Conservation (phyloP, 768 basidiomycete species). For the Amanita fuliginea region DNA sequence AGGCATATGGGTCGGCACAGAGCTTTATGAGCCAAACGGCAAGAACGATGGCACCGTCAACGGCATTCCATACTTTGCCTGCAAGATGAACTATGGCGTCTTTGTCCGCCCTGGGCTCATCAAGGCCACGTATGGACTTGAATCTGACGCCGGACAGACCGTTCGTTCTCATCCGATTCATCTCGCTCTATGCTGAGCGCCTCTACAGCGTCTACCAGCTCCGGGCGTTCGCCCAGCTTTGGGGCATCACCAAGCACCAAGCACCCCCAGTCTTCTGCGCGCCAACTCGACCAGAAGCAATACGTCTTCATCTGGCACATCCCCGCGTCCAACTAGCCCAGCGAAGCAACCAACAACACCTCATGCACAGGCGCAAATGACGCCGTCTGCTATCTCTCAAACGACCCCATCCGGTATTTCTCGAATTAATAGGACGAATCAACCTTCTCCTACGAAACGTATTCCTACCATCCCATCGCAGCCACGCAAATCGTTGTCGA, state of each 20-base stretch:
- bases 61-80: slow-evolving; percentile 73
- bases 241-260: slow-evolving; percentile 56
- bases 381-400: slow-evolving; percentile 11
- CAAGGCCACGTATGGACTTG: slow-evolving; percentile 42
- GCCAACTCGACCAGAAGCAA: slow-evolving; percentile 26
- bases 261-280: slow-evolving; percentile 28
- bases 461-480: slow-evolving; percentile 33
- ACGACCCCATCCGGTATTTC: slow-evolving; percentile 14
- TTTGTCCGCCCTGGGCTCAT: slow-evolving; percentile 87
- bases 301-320: slow-evolving; percentile 37
- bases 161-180: slow-evolving; percentile 6
- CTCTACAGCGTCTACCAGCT: slow-evolving; percentile 12
- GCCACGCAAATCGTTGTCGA: slow-evolving; percentile 35
- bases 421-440: slow-evolving; percentile 16
- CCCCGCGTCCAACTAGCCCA: slow-evolving; percentile 61
- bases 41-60: slow-evolving; percentile 94
- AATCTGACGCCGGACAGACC: slow-evolving; percentile 21
- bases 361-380: slow-evolving; percentile 19
- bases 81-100: slow-evolving; percentile 68
- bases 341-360: slow-evolving; percentile 28
- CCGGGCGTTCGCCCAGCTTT: slow-evolving; percentile 19
- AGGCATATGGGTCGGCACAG: slow-evolving; percentile 95
- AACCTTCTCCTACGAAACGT: slow-evolving; percentile 50
- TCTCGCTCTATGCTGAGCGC: slow-evolving; percentile 1
- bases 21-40: slow-evolving; percentile 70